Base-by-base conservation (phyloP, 2,329 filamentous ascomycete species). In the Fusarium papillatum region DNA sequence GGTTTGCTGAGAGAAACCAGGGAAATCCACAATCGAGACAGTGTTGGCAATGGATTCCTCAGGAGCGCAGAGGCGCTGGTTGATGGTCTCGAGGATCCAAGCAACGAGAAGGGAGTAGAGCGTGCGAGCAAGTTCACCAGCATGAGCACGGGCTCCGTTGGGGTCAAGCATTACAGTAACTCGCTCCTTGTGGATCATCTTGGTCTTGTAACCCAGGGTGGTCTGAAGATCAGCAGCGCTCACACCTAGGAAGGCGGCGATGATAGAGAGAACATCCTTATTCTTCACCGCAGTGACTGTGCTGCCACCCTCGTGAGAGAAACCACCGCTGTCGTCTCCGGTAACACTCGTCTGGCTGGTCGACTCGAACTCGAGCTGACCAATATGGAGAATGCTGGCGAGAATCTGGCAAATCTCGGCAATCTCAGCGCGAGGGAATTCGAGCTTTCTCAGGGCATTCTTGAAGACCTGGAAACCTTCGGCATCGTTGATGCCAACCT, bases 121-220 rank as follows among this genome's bases (percentile, higher is more conserved):
- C 0, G 96, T 98, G 64, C 96, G 91, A 7, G 97, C 96, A 61
- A 99, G 90, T 84, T 98, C 97, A 81, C 98, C 96, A 19, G 97
- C 97, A 78, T 98, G 98, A 46, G 92, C 93, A 63, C 95, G 93
- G 57, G 97, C 97, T 46, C 97, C 97, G 69, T 92, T 93, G 9
- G 96, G 95, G 81, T 99, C 97, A 39, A 99, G 90, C 96, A 99
- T 98, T 76, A 99, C 95, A 0, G 97, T 99, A n/a, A 99, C 97
- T 66, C 97, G 93, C 87, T 99, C 97, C 75, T 95, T 94, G 81
- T 97, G 95, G 68, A 99, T 93, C 78, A 97, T 98, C 88, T 98
- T 98, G 24, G 95, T 98, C 86, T 98, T 97, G 88, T 98, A 98
- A 5, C 96, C 95, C 69, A 99, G 88, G 36, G 95, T 98, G 46